phyloP scores from a whole-genome alignment of 495 filamentous ascomycete species.

The Chaetomidium leptoderma region DNA sequence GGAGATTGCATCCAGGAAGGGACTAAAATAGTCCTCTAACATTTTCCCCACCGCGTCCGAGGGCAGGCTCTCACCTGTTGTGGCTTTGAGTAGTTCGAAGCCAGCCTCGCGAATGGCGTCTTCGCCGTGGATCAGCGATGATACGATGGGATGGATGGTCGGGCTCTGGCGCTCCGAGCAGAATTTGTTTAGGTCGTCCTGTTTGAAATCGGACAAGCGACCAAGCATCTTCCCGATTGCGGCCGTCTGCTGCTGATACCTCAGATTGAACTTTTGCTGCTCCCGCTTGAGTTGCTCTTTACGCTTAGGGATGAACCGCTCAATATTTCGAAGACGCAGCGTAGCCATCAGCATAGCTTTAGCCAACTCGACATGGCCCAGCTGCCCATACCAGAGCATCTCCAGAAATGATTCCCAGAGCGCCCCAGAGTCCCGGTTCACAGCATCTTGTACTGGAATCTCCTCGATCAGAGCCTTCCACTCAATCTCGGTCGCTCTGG shows the following conservation, averaged over 20 bases:
- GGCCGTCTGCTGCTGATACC: conserved; percentile 63
- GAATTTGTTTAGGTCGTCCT: conserved; percentile 57
- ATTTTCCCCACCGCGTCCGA: conserved; percentile 71
- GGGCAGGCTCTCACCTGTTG: conserved; percentile 65
- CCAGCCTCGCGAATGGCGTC: conserved; percentile 66
- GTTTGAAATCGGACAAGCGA: conserved; percentile 67
- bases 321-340: conserved; percentile 62
- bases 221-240: conserved; percentile 69
- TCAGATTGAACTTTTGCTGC: conserved; percentile 62
- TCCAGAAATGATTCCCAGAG: conserved; percentile 76
- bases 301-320: conserved; percentile 57
- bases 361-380: conserved; percentile 60
- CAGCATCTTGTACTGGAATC: conserved; percentile 59
- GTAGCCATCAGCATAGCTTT: conserved; percentile 67
- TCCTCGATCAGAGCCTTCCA: conserved; percentile 59
- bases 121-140: conserved; percentile 64
- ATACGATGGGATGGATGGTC: conserved; percentile 60
- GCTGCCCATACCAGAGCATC: conserved; percentile 58
- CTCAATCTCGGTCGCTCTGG: conserved; percentile 66
- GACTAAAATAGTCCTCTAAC: conserved; percentile 55
- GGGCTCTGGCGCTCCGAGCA: conserved; percentile 56
- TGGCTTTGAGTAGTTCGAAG: conserved; percentile 72
- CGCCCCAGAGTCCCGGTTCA: conserved; percentile 57
- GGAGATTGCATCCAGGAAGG: conserved; percentile 36
- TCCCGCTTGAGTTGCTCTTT: conserved; percentile 47